Percentiles rank a stretch among this genome's conserved stretches.
Conservation (phyloP, 768 basidiomycete species). For the Multifurca ochricompacta region DNA sequence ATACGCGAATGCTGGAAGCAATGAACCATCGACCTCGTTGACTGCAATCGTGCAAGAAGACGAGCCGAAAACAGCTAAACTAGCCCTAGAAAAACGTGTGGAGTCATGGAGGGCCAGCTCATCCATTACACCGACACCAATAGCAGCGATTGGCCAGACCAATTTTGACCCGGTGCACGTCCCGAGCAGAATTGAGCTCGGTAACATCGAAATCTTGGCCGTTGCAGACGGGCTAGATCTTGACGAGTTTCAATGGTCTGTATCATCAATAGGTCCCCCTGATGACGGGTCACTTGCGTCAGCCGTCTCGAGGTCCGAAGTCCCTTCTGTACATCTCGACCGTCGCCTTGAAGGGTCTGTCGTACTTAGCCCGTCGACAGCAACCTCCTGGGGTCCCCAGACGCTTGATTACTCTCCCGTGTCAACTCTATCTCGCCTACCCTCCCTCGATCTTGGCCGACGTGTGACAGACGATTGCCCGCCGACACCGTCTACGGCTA, state of each 20-base stretch:
- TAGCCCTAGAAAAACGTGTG: conserved; percentile 48
- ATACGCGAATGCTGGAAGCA: conserved; percentile 4
- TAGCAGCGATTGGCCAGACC: conserved; percentile 42
- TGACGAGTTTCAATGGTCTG: conserved; percentile 64
- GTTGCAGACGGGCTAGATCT: conserved; percentile 39
- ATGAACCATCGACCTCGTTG: conserved; percentile 31
- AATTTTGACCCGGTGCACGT: conserved; percentile 46
- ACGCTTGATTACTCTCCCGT: conserved; percentile 14
- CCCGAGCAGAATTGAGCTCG: conserved; percentile 36
- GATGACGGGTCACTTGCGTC: conserved; percentile 36
- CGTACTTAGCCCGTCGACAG: conserved; percentile 34
- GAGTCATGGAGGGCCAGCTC: conserved; percentile 61
- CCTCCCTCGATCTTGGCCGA: conserved; percentile 27
- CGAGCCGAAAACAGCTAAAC: conserved; percentile 44
- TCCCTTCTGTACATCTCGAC: conserved; percentile 51
- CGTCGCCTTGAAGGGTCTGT: conserved; percentile 50
- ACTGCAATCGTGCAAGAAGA: conserved; percentile 60
- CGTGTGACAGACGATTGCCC: conserved; percentile 25
- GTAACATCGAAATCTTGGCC: conserved; percentile 19
- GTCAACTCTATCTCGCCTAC: conserved; percentile 16
- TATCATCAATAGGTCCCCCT: conserved; percentile 59
- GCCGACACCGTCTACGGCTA: conserved; percentile 22
- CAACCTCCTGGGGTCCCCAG: conserved; percentile 24
- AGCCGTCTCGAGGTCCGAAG: conserved; percentile 31
- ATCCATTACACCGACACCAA: conserved; percentile 38